Evolutionary conservation across 768 basidiomycete species (phyloP), one percentile per base, ranked within the genome.

Genomic region (Neoboletus subvelutipes): DNA sequence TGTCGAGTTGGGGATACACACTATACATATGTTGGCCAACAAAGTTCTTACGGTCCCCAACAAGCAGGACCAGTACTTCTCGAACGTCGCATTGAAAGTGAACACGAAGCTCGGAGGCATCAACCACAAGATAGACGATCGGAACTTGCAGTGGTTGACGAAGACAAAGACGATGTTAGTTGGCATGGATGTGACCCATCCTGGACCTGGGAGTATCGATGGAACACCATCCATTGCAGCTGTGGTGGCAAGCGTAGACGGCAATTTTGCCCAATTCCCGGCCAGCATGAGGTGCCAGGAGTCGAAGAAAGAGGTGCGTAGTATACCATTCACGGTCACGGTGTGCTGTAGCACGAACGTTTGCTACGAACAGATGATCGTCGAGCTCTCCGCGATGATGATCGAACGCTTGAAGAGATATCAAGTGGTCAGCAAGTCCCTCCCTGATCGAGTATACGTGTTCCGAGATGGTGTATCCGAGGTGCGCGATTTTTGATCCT

Each of bases 391-490:
- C 3, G 74, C 74, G 6, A 92, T 92, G 89, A 75, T 92, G 61
- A 70, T 85, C 4, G 91, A 93, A 55, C 81, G 92, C 2, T 71
- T 93, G 36, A 71, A 76, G 50, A 61, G 77, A 3, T 93, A 81
- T 62, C 75, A 82, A 60, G 74, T 70, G 67, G 82, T 78, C 66
- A 88, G 81, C 59, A 80, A 71, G 56, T 53, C 63, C 0, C 76
- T 93, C 1, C 92, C 92, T 0, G 79, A 84, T 1, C 79, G 90
- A 4, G 77, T 94, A 7, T 72, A 87, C 34, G 77, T 93, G 8
- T 94, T 85, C 63, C 83, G 92, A 17, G 90, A 92, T 70, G 92
- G 91, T 40, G 89, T 92, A 4, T 91, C 89, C 1, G 88, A 89
- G 77, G 90, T 87, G 56, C 13, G 80, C 65, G 6, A 24, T 40